Percentiles rank a stretch among this genome's conserved stretches.
phyloP scores from a whole-genome alignment of 208 protist species.

The Leishmania tropica region DNA sequence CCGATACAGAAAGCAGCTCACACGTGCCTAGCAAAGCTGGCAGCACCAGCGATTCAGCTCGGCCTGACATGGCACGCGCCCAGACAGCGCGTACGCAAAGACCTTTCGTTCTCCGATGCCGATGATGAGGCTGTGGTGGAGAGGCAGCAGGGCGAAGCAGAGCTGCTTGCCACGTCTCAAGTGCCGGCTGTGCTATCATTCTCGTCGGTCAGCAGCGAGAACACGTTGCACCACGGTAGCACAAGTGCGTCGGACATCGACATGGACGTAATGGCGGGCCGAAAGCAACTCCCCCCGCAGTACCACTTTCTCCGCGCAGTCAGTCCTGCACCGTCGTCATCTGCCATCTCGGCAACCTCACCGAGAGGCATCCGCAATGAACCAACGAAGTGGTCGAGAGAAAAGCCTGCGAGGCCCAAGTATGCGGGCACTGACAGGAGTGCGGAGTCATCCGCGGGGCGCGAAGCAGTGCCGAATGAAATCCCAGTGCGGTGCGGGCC shows the following conservation, averaged over 20 bases:
- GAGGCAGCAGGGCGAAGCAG: neutral
- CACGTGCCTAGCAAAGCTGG: slow-evolving; percentile 16
- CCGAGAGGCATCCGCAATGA: neutral
- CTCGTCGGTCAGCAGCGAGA: slow-evolving; percentile 3
- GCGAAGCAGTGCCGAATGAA: neutral
- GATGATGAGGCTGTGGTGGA: neutral
- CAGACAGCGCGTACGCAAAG: neutral
- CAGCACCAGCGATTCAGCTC: slow-evolving; percentile 16
- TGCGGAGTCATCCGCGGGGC: neutral
- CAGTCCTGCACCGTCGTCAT: neutral
- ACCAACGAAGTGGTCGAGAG: neutral
- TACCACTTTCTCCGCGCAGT: neutral
- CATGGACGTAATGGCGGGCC: slow-evolving; percentile 25
- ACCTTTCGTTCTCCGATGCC: neutral
- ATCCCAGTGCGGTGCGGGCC: slow-evolving; percentile 26
- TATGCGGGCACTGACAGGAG: neutral
- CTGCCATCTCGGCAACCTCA: neutral
- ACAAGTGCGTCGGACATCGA: slow-evolving; percentile 36
- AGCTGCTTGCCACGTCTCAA: neutral
- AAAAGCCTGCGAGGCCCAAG: neutral
- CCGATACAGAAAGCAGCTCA: neutral
- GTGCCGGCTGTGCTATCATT: neutral
- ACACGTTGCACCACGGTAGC: slow-evolving; percentile 20
- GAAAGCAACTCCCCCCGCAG: slow-evolving; percentile 17
- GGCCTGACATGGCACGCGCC: slow-evolving; percentile 13